Base-by-base conservation (phyloP, 139 green algal genomes). In the Gonium pectorale region DNA sequence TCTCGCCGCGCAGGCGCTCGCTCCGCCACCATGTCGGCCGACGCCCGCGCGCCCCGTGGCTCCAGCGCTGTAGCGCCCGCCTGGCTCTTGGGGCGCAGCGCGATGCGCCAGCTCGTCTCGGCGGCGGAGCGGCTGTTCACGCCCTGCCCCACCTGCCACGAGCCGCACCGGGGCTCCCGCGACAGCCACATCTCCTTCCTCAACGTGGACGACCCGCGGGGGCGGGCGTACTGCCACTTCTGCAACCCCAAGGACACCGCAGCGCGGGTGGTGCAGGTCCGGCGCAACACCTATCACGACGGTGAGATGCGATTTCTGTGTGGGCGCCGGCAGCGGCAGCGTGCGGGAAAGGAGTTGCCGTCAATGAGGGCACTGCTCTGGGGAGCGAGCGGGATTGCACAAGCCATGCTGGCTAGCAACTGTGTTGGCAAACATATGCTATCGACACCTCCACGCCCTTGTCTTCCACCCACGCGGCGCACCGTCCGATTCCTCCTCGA, bases 261-360 rank as follows among this genome's bases (percentile, higher is more conserved):
- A 9, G 70, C 54, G 38, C 69, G 77, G 8, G 44, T 85, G 60
- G 44, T 86, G 35, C 92, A 95, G 88, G 86, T 95, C 24, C 89
- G 92, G 2, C 92, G 92, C 51, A 91, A 82, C 80, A 94, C 91
- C 8, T 98, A 98, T 79, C 90, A 97, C 79, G 94, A 98, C 62
- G 77, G 77, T 83, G 44, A 46, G 70, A 19, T 11, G 46, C 46
- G n/a, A n/a, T n/a, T n/a, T n/a, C n/a, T n/a, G n/a, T n/a, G n/a
- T n/a, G n/a, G n/a, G n/a, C n/a, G n/a, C n/a, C n/a, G n/a, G n/a
- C n/a, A n/a, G n/a, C n/a, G n/a, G n/a, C n/a, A n/a, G n/a, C n/a
- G n/a, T n/a, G n/a, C n/a, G n/a, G n/a, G n/a, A n/a, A n/a, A n/a
- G n/a, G n/a, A n/a, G n/a, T n/a, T n/a, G n/a, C n/a, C n/a, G n/a